Base-by-base conservation (phyloP, 2,329 filamentous ascomycete genomes). In the Stachybotrys echinatus region DNA sequence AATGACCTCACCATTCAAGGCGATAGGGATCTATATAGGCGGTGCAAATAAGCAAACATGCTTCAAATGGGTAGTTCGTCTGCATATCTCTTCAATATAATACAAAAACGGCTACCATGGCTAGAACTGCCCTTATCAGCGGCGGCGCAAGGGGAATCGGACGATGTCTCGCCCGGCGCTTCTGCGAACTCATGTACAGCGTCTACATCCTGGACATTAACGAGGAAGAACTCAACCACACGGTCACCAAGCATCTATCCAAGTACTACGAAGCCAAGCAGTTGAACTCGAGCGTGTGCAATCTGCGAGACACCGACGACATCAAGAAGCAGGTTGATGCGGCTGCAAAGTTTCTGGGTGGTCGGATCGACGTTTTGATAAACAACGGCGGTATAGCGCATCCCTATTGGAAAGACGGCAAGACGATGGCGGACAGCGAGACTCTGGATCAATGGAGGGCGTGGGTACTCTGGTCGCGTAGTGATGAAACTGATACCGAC, bases 121-220 rank as follows among this genome's bases (percentile, higher is more conserved):
- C 47, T 17, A 45, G 44, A 43, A 45, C 39, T 3, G 48, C 23
- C 3, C 27, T 45, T 23, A 49, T 45, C 22, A 49, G 23, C 31
- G 72, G 72, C 23, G 72, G 67, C 45, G 71, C 70, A 5, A 65
- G 69, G 23, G 74, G 73, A 22, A 75, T 77, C 42, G 73, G 74
- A 21, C 66, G 73, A 38, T 69, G 66, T 31, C 61, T 75, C 17
- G 68, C 71, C 42, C 69, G 72, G 12, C 66, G 70, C 42, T 70
- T 75, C 45, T 62, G 71, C 19, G 52, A 61, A 18, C 53, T 59
- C 12, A 72, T 74, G n/a, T 68, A 75, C 59, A 64, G 66, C 27
- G 67, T 76, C 42, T 71, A 73, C 52, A 65, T 75, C 6, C 59
- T 76, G 34, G 73, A 76, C 50, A 64, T 68, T 42, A 70, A 76